Evolutionary conservation across 345 rosid species (phyloP).

Genomic region (Pugionium dolabratum): DNA sequence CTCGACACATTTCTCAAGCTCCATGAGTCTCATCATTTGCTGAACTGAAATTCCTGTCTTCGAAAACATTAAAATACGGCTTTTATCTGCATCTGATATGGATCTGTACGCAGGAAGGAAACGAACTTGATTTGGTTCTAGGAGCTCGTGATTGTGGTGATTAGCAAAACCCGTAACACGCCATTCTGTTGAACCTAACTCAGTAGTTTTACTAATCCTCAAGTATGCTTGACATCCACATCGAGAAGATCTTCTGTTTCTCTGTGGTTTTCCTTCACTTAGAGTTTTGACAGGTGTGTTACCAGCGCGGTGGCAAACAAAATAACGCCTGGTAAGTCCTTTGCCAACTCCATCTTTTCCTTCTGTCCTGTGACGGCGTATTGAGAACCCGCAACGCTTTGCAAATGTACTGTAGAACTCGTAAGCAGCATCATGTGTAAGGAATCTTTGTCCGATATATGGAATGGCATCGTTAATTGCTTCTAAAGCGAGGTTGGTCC

Average conservation of each 20-base stretch:
- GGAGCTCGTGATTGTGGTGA: slow-evolving; percentile 89
- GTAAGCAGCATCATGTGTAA: slow-evolving; percentile 88
- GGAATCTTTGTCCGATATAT: slow-evolving; percentile 80
- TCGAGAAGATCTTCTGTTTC: slow-evolving; percentile 86
- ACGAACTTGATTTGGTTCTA: slow-evolving; percentile 90
- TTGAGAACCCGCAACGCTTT: slow-evolving; percentile 85
- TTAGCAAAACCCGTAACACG: slow-evolving; percentile 88
- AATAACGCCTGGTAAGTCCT: slow-evolving; percentile 92
- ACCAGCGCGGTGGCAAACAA: slow-evolving; percentile 97
- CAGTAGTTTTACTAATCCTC: slow-evolving; percentile 76
- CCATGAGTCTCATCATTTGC: slow-evolving; percentile 99
- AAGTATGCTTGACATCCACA: slow-evolving; percentile 94
- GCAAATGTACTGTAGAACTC: slow-evolving; percentile 88
- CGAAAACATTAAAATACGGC: slow-evolving; percentile 92
- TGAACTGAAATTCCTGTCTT: slow-evolving; percentile 94
- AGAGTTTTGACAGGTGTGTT: slow-evolving; percentile 80
- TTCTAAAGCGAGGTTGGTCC: slow-evolving; percentile 71
- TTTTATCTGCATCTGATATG: slow-evolving; percentile 87
- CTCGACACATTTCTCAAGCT: slow-evolving; percentile 94
- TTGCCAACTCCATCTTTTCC: slow-evolving; percentile 97
- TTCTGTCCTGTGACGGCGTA: slow-evolving; percentile 93
- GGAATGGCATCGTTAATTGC: slow-evolving; percentile 63
- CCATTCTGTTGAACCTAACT: slow-evolving; percentile 82
- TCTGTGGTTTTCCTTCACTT: slow-evolving; percentile 76
- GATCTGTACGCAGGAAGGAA: slow-evolving; percentile 96